A percentile compares a stretch with the other conserved stretches of the same genome.
These are phyloP conservation scores for Tuber brumale DNA, from an alignment of 495 filamentous ascomycete genomes.

Conservation along the genomic window DNA sequence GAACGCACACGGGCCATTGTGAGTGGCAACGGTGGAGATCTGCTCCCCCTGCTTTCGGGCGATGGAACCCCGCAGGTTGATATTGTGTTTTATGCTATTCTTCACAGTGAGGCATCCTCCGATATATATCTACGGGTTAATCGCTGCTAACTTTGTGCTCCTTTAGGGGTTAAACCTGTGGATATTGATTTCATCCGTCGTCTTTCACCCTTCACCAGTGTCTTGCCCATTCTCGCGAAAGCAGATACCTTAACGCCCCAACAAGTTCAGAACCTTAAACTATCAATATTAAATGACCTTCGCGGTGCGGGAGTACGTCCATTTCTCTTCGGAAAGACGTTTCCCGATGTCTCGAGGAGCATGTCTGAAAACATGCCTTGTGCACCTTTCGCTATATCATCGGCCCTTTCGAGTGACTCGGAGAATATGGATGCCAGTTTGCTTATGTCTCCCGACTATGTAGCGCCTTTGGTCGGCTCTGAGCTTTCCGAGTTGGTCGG, in stretches of 20 bases:
- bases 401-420: conserved; percentile 63
- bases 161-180: conserved; percentile 60
- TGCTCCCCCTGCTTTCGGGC: conserved; percentile 74
- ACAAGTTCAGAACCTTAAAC: conserved; percentile 58
- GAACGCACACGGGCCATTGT: conserved; percentile 56
- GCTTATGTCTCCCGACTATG: conserved; percentile 89
- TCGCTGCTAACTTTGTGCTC: conserved; percentile 25
- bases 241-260: conserved; percentile 61
- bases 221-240: conserved; percentile 77
- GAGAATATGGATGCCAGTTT: conserved; percentile 93
- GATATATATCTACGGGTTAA: conserved; percentile 9
- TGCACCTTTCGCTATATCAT: conserved; percentile 74
- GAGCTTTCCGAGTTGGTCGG: conserved; percentile 67
- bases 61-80: conserved; percentile 86
- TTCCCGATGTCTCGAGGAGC: conserved; percentile 36
- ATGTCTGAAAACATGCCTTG: conserved; percentile 36
- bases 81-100: conserved; percentile 74
- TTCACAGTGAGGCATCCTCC: conserved; percentile 49
- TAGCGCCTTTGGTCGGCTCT: conserved; percentile 72
- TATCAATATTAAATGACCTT: conserved; percentile 55
- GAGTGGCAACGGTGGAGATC: conserved; percentile 60
- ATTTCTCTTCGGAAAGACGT: conserved; percentile 58
- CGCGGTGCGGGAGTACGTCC: conserved; percentile 55
- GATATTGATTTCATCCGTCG: conserved; percentile 73
- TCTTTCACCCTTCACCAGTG: conserved; percentile 71